Evolutionary conservation across 495 filamentous ascomycete genomes (phyloP).

Genomic region (Xylaria curta): DNA sequence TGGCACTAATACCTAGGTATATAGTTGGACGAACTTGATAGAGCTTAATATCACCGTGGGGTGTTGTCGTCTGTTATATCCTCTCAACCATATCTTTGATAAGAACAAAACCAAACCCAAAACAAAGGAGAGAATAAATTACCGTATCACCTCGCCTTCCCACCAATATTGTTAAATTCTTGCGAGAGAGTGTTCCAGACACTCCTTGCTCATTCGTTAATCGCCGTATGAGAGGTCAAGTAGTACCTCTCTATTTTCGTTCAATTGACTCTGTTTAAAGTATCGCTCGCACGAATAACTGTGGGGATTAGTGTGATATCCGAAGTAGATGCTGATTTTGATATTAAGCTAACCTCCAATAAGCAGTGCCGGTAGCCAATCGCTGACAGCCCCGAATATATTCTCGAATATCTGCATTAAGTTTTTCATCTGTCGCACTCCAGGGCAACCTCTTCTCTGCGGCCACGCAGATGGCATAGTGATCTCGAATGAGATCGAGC

Average conservation of each 20-base stretch:
- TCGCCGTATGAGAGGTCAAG: slow-evolving; percentile 32
- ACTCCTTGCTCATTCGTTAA: not conserved
- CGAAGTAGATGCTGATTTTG: not conserved
- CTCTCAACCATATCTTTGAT: not conserved
- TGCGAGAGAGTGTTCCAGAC: too few species aligned
- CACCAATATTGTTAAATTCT: not conserved
- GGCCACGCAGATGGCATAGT: slow-evolving; percentile 36
- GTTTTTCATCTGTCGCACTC: slow-evolving; percentile 35
- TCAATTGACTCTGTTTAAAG: slow-evolving; percentile 34
- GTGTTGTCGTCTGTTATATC: not conserved
- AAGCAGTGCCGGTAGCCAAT: slow-evolving; percentile 37
- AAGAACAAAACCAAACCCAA: not conserved
- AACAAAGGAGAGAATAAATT: not conserved
- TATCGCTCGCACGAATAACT: slow-evolving; percentile 39
- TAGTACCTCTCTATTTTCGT: slow-evolving; percentile 34
- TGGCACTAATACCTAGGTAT: not conserved
- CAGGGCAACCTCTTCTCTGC: slow-evolving; percentile 37
- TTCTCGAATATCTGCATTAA: slow-evolving; percentile 37
- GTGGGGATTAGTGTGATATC: slow-evolving; percentile 1
- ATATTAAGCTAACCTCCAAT: slow-evolving; percentile 35
- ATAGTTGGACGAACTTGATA: not conserved
- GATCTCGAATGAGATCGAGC: slow-evolving; percentile 37
- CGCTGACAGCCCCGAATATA: slow-evolving; percentile 37
- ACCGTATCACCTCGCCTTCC: not conserved
- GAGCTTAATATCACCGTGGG: slow-evolving; percentile 1